Evolutionary conservation across 2,329 filamentous ascomycete species (phyloP).

Genomic region (Pestalotiopsis sp.): DNA sequence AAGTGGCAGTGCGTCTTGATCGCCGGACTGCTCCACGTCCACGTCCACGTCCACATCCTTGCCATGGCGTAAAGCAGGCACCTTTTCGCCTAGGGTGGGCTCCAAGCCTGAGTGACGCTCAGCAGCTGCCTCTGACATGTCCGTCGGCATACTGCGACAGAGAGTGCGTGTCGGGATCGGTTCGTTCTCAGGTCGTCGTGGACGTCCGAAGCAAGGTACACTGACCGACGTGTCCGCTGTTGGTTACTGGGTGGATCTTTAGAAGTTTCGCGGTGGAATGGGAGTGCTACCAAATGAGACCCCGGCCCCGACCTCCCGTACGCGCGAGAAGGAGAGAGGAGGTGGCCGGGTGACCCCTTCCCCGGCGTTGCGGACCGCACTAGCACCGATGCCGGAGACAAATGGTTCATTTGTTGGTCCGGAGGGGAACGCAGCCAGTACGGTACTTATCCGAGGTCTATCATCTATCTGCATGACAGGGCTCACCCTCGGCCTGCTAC

Average conservation of each 20-base stretch:
- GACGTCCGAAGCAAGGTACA: too few species aligned
- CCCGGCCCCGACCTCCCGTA: neutral
- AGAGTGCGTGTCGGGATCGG: neutral
- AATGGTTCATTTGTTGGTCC: too few species aligned
- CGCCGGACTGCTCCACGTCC: neutral
- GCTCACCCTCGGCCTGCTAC: neutral
- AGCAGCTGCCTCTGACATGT: neutral
- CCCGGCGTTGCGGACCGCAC: neutral
- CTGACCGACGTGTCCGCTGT: too few species aligned
- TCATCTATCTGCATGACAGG: neutral
- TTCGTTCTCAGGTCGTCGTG: neutral
- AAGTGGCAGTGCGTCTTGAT: conserved; percentile 18
- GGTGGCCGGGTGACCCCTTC: neutral
- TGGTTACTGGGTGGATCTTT: too few species aligned
- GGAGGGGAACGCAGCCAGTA: too few species aligned
- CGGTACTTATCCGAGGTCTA: neutral
- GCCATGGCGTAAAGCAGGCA: neutral
- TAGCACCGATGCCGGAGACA: neutral
- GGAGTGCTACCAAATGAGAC: too few species aligned
- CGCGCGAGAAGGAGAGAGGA: neutral
- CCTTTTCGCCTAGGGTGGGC: neutral
- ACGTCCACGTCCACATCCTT: neutral
- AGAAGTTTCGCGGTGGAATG: too few species aligned
- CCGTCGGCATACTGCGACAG: neutral
- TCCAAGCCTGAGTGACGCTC: neutral